Percentiles rank a stretch among this genome's conserved stretches.
phyloP scores from a whole-genome alignment of 2,329 filamentous ascomycete species.

The Cercospora sp. region DNA sequence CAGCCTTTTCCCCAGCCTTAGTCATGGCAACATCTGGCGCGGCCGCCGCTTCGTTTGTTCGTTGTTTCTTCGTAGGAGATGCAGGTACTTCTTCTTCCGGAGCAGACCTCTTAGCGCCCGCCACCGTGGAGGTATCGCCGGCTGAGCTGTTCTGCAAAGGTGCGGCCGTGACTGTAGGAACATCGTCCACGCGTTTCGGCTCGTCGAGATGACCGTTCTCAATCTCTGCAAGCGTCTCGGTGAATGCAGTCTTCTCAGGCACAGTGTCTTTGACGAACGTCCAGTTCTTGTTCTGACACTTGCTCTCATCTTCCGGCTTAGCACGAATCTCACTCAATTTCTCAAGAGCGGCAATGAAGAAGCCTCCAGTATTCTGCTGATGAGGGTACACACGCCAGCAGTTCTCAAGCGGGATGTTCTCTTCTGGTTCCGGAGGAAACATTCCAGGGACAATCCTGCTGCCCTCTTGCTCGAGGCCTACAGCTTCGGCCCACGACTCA shows the following conservation, averaged over 20 bases:
- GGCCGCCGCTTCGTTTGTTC: conserved; percentile 28
- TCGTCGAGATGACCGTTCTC: conserved; percentile 32
- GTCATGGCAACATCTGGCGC: conserved; percentile 22
- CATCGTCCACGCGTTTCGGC: conserved; percentile 15
- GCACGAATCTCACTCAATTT: conserved; percentile 85
- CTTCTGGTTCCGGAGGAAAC: conserved; percentile 68
- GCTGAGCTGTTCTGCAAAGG: conserved; percentile 16
- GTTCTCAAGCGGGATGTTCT: conserved; percentile 73
- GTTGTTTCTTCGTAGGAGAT: conserved; percentile 39
- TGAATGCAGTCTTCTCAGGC: conserved; percentile 31
- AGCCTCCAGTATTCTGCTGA: conserved; percentile 91
- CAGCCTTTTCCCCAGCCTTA: conserved; percentile 16
- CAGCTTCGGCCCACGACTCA: conserved; percentile 71
- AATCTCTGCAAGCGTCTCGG: conserved; percentile 46
- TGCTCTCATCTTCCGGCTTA: conserved; percentile 64
- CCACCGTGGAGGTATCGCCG: conserved; percentile 15
- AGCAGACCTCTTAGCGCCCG: conserved; percentile 43
- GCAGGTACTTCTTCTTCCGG: conserved; percentile 43
- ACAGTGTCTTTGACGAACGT: conserved; percentile 30
- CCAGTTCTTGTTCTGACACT: conserved; percentile 41
- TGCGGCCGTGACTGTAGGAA: conserved; percentile 9
- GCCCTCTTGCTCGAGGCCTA: conserved; percentile 56
- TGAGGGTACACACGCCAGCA: conserved; percentile 96
- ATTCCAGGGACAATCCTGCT: conserved; percentile 76
- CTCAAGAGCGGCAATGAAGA: conserved; percentile 94